phyloP scores from a whole-genome alignment of 2,329 filamentous ascomycete genomes.

The Claviceps capensis region DNA sequence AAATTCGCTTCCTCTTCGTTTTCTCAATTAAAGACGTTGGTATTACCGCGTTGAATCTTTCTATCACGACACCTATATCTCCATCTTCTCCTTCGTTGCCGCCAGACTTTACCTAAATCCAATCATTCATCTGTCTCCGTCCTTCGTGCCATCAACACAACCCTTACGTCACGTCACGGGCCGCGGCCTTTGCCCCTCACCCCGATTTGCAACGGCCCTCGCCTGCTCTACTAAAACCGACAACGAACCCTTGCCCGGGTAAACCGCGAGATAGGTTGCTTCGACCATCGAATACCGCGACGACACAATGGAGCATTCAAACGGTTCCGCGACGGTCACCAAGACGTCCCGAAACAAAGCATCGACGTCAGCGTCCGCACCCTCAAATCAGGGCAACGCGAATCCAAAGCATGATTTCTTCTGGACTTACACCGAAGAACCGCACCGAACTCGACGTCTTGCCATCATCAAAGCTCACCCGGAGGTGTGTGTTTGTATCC shows the following conservation, averaged over 20 bases:
- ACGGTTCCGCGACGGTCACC: constrained; percentile 21
- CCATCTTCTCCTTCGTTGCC: no score
- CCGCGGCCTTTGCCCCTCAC: background rate
- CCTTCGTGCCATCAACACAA: background rate
- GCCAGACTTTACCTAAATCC: no score
- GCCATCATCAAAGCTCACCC: constrained; percentile 98
- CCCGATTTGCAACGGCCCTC: background rate
- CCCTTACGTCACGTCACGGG: background rate
- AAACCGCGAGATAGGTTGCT: background rate
- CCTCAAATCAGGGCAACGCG: constrained; percentile 9
- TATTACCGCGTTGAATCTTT: no score
- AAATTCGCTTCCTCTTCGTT: background rate
- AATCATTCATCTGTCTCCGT: background rate
- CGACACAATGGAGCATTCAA: constrained; percentile 12
- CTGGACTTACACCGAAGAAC: constrained; percentile 98
- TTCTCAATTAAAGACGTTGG: no score
- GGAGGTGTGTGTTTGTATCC: constrained; percentile 42
- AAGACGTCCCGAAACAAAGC: constrained; percentile 16
- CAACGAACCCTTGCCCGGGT: background rate
- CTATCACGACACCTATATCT: no score
- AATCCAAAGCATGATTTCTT: constrained; percentile 51
- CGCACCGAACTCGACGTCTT: constrained; percentile 76
- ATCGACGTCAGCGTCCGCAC: constrained; percentile 5
- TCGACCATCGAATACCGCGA: background rate
- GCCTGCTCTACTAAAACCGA: background rate